Percentiles rank a stretch among this genome's conserved stretches.
Conservation (phyloP, 108 stramenopile species). For the Asterionellopsis glacialis region DNA sequence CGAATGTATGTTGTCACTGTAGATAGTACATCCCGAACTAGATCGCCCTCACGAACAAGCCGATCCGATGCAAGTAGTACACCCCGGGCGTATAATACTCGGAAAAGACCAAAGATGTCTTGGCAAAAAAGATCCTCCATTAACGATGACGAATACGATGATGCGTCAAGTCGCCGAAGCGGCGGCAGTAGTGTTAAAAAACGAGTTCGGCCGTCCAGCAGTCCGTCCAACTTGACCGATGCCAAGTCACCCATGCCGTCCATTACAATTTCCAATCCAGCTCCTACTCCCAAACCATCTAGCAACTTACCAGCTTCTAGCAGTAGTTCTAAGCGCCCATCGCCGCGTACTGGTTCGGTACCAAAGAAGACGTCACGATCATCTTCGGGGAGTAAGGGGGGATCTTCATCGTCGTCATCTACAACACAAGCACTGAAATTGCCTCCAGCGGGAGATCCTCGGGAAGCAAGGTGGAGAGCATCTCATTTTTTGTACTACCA, state of each 20-base stretch:
- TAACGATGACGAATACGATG: conserved; percentile 15
- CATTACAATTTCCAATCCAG: neutral
- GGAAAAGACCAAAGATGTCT: conserved; percentile 15
- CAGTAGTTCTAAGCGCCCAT: neutral
- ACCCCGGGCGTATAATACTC: conserved; percentile 2
- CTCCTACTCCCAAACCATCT: neutral
- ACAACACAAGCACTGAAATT: conserved; percentile 21
- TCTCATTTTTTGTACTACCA: conserved; percentile 84
- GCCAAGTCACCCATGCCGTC: neutral
- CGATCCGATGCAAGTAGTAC: conserved; percentile 3
- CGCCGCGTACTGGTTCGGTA: neutral
- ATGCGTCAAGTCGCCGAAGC: conserved; percentile 4
- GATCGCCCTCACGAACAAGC: conserved; percentile 1
- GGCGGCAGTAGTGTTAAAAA: conserved; percentile 24
- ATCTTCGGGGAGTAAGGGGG: neutral
- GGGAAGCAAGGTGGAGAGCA: conserved; percentile 70
- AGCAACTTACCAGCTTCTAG: neutral
- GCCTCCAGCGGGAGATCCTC: conserved; percentile 62
- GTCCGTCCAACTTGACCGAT: neutral
- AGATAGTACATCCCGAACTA: neutral
- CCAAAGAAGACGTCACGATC: neutral
- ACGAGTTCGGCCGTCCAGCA: conserved; percentile 17
- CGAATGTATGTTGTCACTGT: conserved; percentile 58
- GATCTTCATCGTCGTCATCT: conserved; percentile 5
- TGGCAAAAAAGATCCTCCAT: conserved; percentile 16